Percentiles rank a stretch among this genome's conserved stretches.
phyloP scores from a whole-genome alignment of 1,284 basidiomycete species.

The Ceratobasidium sp. region DNA sequence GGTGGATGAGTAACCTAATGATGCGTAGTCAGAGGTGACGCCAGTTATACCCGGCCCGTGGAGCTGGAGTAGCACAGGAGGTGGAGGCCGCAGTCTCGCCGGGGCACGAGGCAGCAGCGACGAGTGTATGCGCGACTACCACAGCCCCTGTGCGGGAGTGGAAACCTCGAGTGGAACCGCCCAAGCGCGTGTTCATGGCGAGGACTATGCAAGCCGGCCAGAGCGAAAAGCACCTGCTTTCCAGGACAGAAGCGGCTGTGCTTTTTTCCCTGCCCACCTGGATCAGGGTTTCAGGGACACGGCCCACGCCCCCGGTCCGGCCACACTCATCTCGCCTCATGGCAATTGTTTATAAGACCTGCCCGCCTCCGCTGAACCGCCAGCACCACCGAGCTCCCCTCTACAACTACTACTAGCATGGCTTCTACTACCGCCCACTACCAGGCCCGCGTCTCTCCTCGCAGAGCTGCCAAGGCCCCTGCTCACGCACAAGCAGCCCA shows the following conservation, averaged over 20 bases:
- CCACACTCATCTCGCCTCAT: slow-evolving; percentile 17
- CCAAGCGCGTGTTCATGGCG: slow-evolving; percentile 9
- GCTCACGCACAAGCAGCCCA: no score
- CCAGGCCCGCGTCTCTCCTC: no score
- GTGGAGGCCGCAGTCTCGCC: background rate
- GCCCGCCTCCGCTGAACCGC: slow-evolving; percentile 13
- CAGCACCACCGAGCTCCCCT: slow-evolving; percentile 15
- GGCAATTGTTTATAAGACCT: slow-evolving; percentile 18
- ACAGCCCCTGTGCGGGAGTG: slow-evolving; percentile 7
- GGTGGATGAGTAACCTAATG: background rate
- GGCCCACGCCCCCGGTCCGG: slow-evolving; percentile 6
- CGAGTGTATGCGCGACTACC: slow-evolving; percentile 10
- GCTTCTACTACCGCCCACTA: no score
- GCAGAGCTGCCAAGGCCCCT: no score
- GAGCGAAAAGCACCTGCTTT: background rate
- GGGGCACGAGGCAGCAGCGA: background rate
- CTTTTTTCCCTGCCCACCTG: slow-evolving; percentile 18
- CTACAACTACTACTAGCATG: slow-evolving; percentile 10
- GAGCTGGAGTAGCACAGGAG: background rate
- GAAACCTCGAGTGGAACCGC: background rate
- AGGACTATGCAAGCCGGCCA: background rate
- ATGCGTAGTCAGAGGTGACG: slow-evolving; percentile 17
- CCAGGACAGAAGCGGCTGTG: slow-evolving; percentile 2
- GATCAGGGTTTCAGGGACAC: slow-evolving; percentile 8
- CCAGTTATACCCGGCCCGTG: background rate